Conservation (phyloP, 192 early-diverging fungal species). For the Backusella tarrabulga region DNA sequence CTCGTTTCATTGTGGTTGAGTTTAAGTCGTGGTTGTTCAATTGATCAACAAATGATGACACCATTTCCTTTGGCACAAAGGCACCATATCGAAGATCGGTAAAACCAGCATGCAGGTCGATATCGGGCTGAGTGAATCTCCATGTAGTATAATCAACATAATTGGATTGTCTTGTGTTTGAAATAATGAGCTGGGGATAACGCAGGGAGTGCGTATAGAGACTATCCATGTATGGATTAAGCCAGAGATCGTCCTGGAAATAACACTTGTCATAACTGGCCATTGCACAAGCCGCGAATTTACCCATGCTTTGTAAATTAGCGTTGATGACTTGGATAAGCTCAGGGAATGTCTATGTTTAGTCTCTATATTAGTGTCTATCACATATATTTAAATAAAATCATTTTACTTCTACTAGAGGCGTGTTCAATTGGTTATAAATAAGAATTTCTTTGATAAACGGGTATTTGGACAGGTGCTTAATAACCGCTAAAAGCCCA, state of each 20-base stretch:
- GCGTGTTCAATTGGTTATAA: conserved; percentile 46
- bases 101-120: conserved; percentile 48
- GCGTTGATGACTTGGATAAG: conserved; percentile 38
- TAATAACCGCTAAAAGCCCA: conserved; percentile 38
- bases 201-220: conserved; percentile 53
- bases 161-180: conserved; percentile 46
- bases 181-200: conserved; percentile 44
- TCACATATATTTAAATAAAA: no score
- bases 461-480: conserved; percentile 49
- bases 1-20: conserved; percentile 37
- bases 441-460: conserved; percentile 56
- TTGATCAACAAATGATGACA: conserved; percentile 47
- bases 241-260: conserved; percentile 57
- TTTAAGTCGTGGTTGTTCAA: conserved; percentile 32
- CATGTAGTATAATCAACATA: conserved; percentile 51
- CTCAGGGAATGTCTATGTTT: not conserved
- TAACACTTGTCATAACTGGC: conserved; percentile 52
- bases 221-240: conserved; percentile 54
- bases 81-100: conserved; percentile 55
- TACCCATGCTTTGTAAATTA: conserved; percentile 42
- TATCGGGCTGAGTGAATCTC: conserved; percentile 49
- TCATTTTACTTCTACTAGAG: conserved; percentile 8
- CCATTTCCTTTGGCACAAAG: conserved; percentile 44
- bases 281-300: conserved; percentile 41
- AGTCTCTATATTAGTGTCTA: not conserved